Conservation (phyloP, 2,329 filamentous ascomycete genomes). For the Aspergillus thermomutatus region DNA sequence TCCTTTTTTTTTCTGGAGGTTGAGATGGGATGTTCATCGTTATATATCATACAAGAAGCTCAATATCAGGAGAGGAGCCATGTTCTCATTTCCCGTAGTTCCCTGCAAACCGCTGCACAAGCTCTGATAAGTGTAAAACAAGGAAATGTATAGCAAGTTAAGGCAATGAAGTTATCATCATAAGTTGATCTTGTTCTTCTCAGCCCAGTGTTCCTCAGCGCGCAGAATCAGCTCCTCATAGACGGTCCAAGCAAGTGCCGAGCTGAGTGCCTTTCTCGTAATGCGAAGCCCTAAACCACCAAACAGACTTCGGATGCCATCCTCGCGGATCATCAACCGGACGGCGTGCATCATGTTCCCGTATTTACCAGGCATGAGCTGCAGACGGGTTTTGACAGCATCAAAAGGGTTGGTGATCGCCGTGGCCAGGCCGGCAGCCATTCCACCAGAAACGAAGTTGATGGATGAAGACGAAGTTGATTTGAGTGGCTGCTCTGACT, state of each 20-base stretch:
- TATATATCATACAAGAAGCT: conserved; percentile 19
- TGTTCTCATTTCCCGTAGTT: neutral
- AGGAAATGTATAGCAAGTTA: neutral
- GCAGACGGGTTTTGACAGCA: conserved; percentile 90
- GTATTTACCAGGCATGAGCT: conserved; percentile 81
- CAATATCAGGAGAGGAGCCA: neutral
- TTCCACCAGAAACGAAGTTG: conserved; percentile 79
- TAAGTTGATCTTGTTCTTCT: conserved; percentile 19
- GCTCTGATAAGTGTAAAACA: neutral
- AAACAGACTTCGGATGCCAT: conserved; percentile 76
- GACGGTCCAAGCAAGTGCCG: conserved; percentile 93
- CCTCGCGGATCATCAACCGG: conserved; percentile 73
- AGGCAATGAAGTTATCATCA: neutral
- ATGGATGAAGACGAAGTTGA: conserved; percentile 51
- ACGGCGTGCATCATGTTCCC: conserved; percentile 76
- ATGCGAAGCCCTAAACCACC: conserved; percentile 84
- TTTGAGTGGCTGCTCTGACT: conserved; percentile 17
- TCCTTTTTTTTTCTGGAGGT: too few relatives aligned
- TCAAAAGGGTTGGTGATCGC: conserved; percentile 95
- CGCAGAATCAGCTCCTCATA: conserved; percentile 89
- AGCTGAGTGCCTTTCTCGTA: conserved; percentile 86
- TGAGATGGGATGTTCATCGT: conserved; percentile 19
- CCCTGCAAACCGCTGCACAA: neutral
- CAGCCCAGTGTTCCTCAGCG: conserved; percentile 52
- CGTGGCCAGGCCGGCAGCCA: conserved; percentile 79